Percentiles rank a stretch among this genome's conserved stretches.
Conservation (phyloP, 495 filamentous ascomycete species). For the Pseudomonodictys pantanalensis region DNA sequence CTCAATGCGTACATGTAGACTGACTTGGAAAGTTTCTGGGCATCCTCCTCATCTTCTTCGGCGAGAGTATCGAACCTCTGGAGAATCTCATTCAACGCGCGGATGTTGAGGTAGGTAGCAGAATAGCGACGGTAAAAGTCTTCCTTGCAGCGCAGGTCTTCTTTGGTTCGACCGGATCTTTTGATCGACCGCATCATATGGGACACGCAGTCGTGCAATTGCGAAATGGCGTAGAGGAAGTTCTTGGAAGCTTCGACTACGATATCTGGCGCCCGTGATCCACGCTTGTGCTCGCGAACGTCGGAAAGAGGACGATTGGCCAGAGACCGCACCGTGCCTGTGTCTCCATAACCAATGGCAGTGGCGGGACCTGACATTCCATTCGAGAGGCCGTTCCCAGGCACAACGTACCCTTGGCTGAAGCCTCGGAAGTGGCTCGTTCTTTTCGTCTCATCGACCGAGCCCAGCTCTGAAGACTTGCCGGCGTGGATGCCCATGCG, state of each 20-base stretch:
- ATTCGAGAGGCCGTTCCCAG: conserved; percentile 8
- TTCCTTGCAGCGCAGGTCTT: conserved; percentile 61
- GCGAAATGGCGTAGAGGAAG: conserved; percentile 81
- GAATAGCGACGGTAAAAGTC: conserved; percentile 76
- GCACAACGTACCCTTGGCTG: conserved; percentile 44
- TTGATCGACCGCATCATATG: conserved; percentile 55
- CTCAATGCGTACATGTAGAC: conserved; percentile 64
- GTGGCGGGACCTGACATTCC: conserved; percentile 28
- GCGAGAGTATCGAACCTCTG: conserved; percentile 57
- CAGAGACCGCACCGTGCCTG: conserved; percentile 63
- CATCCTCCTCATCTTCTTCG: conserved; percentile 47
- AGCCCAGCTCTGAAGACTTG: conserved; percentile 69
- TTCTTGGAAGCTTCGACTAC: conserved; percentile 78
- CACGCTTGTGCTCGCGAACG: conserved; percentile 54
- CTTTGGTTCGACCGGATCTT: conserved; percentile 40
- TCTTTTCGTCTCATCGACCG: conserved; percentile 72
- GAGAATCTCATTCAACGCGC: conserved; percentile 66
- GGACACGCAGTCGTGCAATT: conserved; percentile 72
- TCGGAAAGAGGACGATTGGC: conserved; percentile 65
- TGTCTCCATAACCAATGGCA: conserved; percentile 24
- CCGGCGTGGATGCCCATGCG: conserved; percentile 84
- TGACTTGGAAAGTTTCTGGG: conserved; percentile 59
- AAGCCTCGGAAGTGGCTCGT: conserved; percentile 80
- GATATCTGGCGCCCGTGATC: conserved; percentile 57
- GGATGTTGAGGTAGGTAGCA: conserved; percentile 66